A percentile compares a stretch with the other conserved stretches of the same genome.
Evolutionary conservation across 1,139 yeast species (phyloP).

Genomic region (Candida glucosophila): DNA sequence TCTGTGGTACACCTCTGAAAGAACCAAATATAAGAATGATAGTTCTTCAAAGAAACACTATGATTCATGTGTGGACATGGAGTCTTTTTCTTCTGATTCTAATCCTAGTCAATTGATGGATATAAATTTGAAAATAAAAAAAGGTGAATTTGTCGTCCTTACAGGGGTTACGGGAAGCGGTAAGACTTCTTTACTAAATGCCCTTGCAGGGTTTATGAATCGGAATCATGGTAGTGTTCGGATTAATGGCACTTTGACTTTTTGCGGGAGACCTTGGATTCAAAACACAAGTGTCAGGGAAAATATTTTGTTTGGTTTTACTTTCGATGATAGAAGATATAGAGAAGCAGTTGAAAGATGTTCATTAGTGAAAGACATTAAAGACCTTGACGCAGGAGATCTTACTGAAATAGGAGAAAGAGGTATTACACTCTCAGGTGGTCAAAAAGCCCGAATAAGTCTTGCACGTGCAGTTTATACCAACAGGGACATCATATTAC

Average conservation of each 20-base stretch:
- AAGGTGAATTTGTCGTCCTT: constrained; percentile 60
- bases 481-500: constrained; percentile 26
- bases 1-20: constrained; percentile 3
- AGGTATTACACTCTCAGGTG: constrained; percentile 42
- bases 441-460: constrained; percentile 40
- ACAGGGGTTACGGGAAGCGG: constrained; percentile 73
- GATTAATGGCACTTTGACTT: constrained; percentile 29
- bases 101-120: no score
- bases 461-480: constrained; percentile 40
- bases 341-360: constrained; percentile 24
- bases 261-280: constrained; percentile 47
- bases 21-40: constrained; percentile 5
- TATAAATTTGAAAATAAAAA: constrained; percentile 12
- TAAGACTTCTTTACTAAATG: constrained; percentile 53
- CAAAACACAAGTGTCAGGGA: constrained; percentile 36
- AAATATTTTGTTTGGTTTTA: constrained; percentile 27
- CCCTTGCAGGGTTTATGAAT: constrained; percentile 52
- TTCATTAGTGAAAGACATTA: constrained; percentile 28
- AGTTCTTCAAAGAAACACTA: constrained; percentile 1
- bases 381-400: constrained; percentile 35
- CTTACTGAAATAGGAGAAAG: constrained; percentile 40
- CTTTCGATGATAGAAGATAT: constrained; percentile 18
- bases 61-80: constrained; percentile 3
- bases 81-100: no score
- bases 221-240: constrained; percentile 29